Percentiles rank a stretch among this genome's conserved stretches.
Evolutionary conservation across 1,139 yeast species (phyloP).

Genomic region (Diutina scorzettiae): DNA sequence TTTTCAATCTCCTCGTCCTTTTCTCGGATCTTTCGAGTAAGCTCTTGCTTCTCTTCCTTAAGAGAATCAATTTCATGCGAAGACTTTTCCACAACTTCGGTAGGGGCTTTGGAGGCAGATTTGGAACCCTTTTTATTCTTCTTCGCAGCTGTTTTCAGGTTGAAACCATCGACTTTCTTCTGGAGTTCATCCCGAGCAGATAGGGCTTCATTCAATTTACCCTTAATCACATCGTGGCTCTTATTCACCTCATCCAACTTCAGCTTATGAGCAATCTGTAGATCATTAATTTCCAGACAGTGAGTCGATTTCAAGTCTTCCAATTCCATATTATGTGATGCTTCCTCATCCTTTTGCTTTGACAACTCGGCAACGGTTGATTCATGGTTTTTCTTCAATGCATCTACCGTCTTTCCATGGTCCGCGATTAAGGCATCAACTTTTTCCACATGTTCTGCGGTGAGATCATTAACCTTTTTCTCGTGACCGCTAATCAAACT

Average conservation of each 20-base stretch:
- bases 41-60: not conserved
- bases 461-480: no score
- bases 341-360: no score
- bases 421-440: no score
- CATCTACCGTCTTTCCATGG: no score
- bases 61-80: not conserved
- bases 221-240: not conserved
- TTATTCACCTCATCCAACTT: not conserved
- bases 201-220: not conserved
- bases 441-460: no score
- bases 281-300: constrained; percentile 1
- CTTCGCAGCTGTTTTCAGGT: constrained; percentile 6
- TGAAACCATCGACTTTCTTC: constrained; percentile 6
- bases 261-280: not conserved
- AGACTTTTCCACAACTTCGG: not conserved
- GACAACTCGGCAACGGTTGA: no score
- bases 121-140: constrained; percentile 7
- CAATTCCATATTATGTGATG: not conserved
- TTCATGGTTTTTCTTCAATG: no score
- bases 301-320: not conserved
- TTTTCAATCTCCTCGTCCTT: constrained; percentile 43
- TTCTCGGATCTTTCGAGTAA: constrained; percentile 9
- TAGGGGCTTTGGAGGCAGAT: not conserved
- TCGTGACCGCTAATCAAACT: no score
- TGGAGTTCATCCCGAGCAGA: constrained; percentile 1